A percentile compares a stretch with the other conserved stretches of the same genome.
phyloP scores from a whole-genome alignment of 352 stramenopile genomes.

The Phytophthora foliorum region DNA sequence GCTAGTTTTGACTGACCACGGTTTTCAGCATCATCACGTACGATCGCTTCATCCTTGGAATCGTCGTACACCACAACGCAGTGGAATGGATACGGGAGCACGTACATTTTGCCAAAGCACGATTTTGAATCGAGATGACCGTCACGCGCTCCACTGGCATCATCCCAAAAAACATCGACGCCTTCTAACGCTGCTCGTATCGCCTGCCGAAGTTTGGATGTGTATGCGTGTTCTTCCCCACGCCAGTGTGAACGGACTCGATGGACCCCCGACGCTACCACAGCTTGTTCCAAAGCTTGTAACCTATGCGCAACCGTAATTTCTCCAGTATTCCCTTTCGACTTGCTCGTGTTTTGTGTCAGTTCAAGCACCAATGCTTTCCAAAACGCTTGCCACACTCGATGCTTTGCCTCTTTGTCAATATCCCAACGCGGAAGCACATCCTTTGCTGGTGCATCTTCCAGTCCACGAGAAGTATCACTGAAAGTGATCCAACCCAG shows the following conservation, averaged over 20 bases:
- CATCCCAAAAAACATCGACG: slow-evolving; percentile 56
- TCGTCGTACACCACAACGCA: slow-evolving; percentile 65
- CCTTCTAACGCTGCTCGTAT: slow-evolving; percentile 47
- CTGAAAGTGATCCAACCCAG: slow-evolving; percentile 58
- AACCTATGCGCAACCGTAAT: slow-evolving; percentile 41
- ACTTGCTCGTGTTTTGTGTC: neutral
- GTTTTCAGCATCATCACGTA: slow-evolving; percentile 37
- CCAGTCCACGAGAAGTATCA: slow-evolving; percentile 48
- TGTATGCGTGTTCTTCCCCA: slow-evolving; percentile 38
- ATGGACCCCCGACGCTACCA: slow-evolving; percentile 42
- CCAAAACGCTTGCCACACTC: slow-evolving; percentile 69
- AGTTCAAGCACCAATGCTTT: slow-evolving; percentile 39
- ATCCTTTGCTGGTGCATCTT: slow-evolving; percentile 34
- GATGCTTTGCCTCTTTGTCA: slow-evolving; percentile 56
- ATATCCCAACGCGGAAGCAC: slow-evolving; percentile 52
- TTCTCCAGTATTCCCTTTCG: slow-evolving; percentile 20
- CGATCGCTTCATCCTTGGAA: slow-evolving; percentile 51
- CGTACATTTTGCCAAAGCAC: slow-evolving; percentile 63
- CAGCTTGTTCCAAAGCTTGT: slow-evolving; percentile 38
- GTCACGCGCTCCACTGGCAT: slow-evolving; percentile 41
- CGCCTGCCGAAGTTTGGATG: slow-evolving; percentile 38
- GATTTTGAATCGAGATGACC: slow-evolving; percentile 48
- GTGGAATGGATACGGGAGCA: slow-evolving; percentile 59
- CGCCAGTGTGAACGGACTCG: slow-evolving; percentile 50
- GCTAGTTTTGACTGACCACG: slow-evolving; percentile 16